Conservation (phyloP, 345 rosid species). For the Gossypium rotundifolium region DNA sequence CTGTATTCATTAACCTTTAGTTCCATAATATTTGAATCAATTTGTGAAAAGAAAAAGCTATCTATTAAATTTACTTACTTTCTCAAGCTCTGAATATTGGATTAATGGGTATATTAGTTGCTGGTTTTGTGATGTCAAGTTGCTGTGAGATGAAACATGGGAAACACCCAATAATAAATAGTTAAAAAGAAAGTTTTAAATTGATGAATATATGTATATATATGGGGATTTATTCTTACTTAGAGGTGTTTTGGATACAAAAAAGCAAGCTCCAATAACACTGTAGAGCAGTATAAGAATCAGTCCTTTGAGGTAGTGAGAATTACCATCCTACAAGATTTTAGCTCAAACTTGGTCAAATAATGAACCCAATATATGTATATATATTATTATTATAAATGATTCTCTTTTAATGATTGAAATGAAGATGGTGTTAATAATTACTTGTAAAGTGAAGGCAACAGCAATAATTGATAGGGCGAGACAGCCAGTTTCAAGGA, state of each 20-base stretch:
- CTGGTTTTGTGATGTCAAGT: constrained; percentile 16
- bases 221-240: constrained; percentile 27
- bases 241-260: constrained; percentile 39
- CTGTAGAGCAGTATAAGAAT: constrained; percentile 58
- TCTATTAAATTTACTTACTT: background rate
- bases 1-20: background rate
- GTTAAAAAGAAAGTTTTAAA: background rate
- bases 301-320: constrained; percentile 88
- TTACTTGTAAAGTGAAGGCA: constrained; percentile 79
- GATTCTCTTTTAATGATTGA: background rate
- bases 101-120: constrained; percentile 13
- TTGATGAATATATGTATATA: background rate
- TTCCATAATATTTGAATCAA: background rate
- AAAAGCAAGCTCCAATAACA: constrained; percentile 80
- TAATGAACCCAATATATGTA: background rate
- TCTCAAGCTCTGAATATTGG: constrained; percentile 17
- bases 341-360: background rate
- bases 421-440: background rate
- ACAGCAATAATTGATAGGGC: constrained; percentile 57
- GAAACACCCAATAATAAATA: background rate
- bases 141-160: constrained; percentile 15
- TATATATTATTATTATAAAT: too few relatives aligned
- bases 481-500: constrained; percentile 75
- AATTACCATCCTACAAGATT: constrained; percentile 70
- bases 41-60: background rate